Percentiles rank a stretch among this genome's conserved stretches.
These are phyloP conservation scores for Carallia brachiata DNA, from an alignment of 345 rosid species.

Conservation along the genomic window DNA sequence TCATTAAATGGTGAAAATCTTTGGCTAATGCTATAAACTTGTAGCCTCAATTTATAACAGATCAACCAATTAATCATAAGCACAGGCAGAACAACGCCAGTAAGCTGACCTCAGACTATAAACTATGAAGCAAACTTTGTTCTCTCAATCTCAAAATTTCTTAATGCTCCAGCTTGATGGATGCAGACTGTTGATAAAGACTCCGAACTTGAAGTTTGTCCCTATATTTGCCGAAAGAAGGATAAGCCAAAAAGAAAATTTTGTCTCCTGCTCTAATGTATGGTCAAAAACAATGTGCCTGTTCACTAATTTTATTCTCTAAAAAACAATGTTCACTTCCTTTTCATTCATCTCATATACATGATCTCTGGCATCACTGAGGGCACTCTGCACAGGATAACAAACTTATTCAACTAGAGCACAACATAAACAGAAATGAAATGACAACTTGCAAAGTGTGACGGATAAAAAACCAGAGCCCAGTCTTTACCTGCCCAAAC, in stretches of 20 bases:
- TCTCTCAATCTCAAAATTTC: constrained; percentile 18
- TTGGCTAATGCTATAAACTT: neutral
- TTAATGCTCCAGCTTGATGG: neutral
- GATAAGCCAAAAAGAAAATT: constrained; percentile 14
- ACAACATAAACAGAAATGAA: neutral
- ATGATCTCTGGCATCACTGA: constrained; percentile 85
- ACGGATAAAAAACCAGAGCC: neutral
- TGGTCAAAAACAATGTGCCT: constrained; percentile 4
- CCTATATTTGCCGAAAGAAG: constrained; percentile 20
- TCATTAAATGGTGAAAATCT: neutral
- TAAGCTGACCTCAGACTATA: neutral
- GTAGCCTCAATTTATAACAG: neutral
- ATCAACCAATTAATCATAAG: neutral
- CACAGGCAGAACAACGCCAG: neutral
- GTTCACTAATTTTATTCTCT: constrained; percentile 20
- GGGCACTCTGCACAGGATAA: constrained; percentile 62
- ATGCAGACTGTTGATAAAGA: neutral
- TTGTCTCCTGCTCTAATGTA: constrained; percentile 4
- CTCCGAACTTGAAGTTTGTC: neutral
- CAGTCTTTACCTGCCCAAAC: constrained; percentile 75
- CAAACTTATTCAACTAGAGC: neutral
- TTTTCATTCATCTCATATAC: constrained; percentile 92
- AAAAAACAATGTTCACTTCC: constrained; percentile 84
- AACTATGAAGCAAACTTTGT: constrained; percentile 1
- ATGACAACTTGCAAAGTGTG: neutral